A percentile compares a stretch with the other conserved stretches of the same genome.
Evolutionary conservation across 139 green algal species (phyloP).

Genomic region (Bryopsis sp.): DNA sequence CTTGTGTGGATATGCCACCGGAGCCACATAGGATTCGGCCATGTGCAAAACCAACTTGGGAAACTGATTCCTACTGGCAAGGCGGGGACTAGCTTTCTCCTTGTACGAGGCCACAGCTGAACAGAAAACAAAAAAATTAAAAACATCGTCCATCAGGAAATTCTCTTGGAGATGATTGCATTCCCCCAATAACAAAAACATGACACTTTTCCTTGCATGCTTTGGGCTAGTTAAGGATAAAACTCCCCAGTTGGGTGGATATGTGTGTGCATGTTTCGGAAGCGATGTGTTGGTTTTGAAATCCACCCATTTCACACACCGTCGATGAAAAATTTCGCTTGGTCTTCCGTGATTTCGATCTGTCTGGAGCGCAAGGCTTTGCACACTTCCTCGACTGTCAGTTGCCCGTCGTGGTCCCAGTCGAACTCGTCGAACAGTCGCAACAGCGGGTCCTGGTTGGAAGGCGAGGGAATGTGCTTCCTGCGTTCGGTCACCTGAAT

Average conservation of each 20-base stretch:
- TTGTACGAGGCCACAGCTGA: too few species aligned
- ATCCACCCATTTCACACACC: conserved; percentile 10
- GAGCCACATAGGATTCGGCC: too few species aligned
- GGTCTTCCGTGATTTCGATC: conserved; percentile 20
- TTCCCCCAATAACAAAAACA: not conserved
- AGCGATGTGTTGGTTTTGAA: not conserved
- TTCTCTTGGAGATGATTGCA: too few species aligned
- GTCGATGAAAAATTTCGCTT: conserved; percentile 27
- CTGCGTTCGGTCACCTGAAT: too few species aligned
- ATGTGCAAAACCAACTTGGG: too few species aligned
- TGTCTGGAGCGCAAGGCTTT: conserved; percentile 16
- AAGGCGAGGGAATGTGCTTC: conserved; percentile 25
- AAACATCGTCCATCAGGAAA: too few species aligned
- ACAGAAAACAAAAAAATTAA: too few species aligned
- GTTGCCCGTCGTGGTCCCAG: conserved; percentile 24
- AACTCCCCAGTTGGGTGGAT: not conserved
- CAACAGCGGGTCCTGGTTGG: conserved; percentile 29
- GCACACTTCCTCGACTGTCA: conserved; percentile 24
- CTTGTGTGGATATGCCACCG: too few species aligned
- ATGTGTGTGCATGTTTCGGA: not conserved
- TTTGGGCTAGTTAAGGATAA: not conserved
- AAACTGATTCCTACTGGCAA: too few species aligned
- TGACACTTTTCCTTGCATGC: not conserved
- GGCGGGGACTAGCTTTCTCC: too few species aligned
- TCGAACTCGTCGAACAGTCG: conserved; percentile 36